These are phyloP conservation scores for Fusarium sublunatum DNA, from an alignment of 2,329 filamentous ascomycete genomes.

Conservation along the genomic window DNA sequence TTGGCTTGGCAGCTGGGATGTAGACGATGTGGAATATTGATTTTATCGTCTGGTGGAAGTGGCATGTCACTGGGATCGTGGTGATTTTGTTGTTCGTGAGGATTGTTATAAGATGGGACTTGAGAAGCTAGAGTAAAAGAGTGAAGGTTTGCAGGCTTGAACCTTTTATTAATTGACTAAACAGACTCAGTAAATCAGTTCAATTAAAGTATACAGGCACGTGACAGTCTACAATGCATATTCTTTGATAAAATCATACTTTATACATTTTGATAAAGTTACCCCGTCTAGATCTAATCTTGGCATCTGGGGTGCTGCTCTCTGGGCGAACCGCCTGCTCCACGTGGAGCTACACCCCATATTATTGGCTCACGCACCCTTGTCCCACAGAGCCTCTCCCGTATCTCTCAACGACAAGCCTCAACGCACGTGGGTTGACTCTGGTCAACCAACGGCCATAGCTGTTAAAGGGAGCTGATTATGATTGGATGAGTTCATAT, in stretches of 20 bases:
- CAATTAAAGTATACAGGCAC: background rate
- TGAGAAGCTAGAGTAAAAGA: too few species aligned
- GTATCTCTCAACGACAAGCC: constrained; percentile 28
- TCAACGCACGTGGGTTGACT: constrained; percentile 31
- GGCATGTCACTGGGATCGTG: background rate
- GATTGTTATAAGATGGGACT: background rate
- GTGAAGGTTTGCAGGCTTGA: too few species aligned
- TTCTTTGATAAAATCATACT: background rate
- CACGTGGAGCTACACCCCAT: constrained; percentile 20
- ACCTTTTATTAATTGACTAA: too few species aligned
- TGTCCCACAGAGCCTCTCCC: constrained; percentile 14
- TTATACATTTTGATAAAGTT: background rate
- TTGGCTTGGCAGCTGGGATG: constrained; percentile 11
- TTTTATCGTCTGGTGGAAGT: background rate
- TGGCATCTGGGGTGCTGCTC: constrained; percentile 25
- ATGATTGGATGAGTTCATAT: too few species aligned
- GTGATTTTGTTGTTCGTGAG: background rate
- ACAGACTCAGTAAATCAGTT: background rate
- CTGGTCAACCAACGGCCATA: constrained; percentile 2
- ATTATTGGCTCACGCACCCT: constrained; percentile 16
- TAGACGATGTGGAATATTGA: background rate
- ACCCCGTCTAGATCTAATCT: constrained; percentile 20
- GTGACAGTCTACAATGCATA: background rate
- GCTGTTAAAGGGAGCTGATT: background rate
- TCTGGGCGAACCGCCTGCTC: constrained; percentile 26